phyloP scores from a whole-genome alignment of 1,139 yeast species.

The Insectozyma bohioensis region DNA sequence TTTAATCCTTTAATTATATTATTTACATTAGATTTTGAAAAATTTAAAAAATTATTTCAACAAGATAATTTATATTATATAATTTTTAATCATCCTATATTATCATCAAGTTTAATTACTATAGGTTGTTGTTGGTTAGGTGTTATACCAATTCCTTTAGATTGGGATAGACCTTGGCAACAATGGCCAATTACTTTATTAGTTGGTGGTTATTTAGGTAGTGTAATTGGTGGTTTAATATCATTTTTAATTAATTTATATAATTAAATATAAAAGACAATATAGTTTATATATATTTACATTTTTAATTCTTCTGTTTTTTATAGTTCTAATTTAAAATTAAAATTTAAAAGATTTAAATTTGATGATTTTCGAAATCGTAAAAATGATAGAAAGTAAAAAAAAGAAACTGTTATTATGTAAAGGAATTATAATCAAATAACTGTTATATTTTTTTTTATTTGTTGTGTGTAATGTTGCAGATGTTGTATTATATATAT shows the following conservation, averaged over 20 bases:
- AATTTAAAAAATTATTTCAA: conserved; percentile 23
- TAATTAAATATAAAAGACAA: not conserved
- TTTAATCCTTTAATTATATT: conserved; percentile 64
- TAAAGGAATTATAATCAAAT: too few relatives aligned
- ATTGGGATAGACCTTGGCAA: conserved; percentile 99
- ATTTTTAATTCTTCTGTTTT: too few relatives aligned
- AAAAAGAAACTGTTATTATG: too few relatives aligned
- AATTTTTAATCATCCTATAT: conserved; percentile 35
- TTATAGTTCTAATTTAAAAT: too few relatives aligned
- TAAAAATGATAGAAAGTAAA: too few relatives aligned
- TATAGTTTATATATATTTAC: not conserved
- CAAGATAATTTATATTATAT: conserved; percentile 22
- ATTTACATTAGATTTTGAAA: conserved; percentile 53
- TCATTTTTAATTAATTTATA: conserved; percentile 12
- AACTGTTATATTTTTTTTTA: too few relatives aligned
- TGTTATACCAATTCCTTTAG: conserved; percentile 89
- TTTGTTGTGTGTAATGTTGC: too few relatives aligned
- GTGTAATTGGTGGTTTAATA: conserved; percentile 51
- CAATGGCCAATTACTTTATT: conserved; percentile 92
- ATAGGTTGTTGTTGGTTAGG: conserved; percentile 88
- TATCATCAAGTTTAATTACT: conserved; percentile 47
- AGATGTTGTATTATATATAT: too few relatives aligned
- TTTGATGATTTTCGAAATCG: too few relatives aligned
- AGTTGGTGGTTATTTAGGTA: conserved; percentile 77
- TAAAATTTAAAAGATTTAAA: too few relatives aligned